Evolutionary conservation across 2,329 filamentous ascomycete species (phyloP).

Genomic region (Penicillium griseofulvum): DNA sequence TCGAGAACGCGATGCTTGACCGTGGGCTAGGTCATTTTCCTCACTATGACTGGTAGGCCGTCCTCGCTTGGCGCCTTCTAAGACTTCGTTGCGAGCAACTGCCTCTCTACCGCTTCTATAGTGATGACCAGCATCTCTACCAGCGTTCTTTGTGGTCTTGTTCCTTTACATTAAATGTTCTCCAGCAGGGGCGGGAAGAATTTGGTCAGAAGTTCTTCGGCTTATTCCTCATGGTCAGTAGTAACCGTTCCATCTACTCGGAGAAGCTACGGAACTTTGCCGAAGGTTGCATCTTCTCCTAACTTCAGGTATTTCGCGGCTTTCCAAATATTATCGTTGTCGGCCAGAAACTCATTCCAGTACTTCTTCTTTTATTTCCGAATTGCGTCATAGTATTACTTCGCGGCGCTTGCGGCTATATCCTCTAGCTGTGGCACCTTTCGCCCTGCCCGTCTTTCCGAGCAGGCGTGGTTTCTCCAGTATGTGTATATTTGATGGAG

Average conservation of each 20-base stretch:
- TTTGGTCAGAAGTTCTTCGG: neutral
- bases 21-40: slow-evolving; percentile 23
- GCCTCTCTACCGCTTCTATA: slow-evolving; percentile 22
- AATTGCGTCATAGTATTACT: slow-evolving; percentile 20
- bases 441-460: slow-evolving; percentile 10
- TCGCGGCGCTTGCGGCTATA: slow-evolving; percentile 11
- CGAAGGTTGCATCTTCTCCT: slow-evolving; percentile 14
- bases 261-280: slow-evolving; percentile 16
- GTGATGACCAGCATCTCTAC: slow-evolving; percentile 14
- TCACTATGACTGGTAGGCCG: slow-evolving; percentile 21
- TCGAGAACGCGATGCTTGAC: slow-evolving; percentile 20
- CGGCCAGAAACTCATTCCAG: slow-evolving; percentile 23
- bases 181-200: slow-evolving; percentile 19
- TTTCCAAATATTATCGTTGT: slow-evolving; percentile 29
- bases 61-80: neutral
- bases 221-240: slow-evolving; percentile 7
- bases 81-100: slow-evolving; percentile 8
- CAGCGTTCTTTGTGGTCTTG: slow-evolving; percentile 8
- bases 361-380: slow-evolving; percentile 26
- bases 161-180: slow-evolving; percentile 13
- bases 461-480: slow-evolving; percentile 13
- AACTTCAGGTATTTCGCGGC: slow-evolving; percentile 24
- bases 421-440: slow-evolving; percentile 28
- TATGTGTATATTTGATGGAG: slow-evolving; percentile 17
- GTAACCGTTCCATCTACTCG: slow-evolving; percentile 14